Conservation (phyloP, 202 grass and related monocot species). For the Digitaria exilis region DNA sequence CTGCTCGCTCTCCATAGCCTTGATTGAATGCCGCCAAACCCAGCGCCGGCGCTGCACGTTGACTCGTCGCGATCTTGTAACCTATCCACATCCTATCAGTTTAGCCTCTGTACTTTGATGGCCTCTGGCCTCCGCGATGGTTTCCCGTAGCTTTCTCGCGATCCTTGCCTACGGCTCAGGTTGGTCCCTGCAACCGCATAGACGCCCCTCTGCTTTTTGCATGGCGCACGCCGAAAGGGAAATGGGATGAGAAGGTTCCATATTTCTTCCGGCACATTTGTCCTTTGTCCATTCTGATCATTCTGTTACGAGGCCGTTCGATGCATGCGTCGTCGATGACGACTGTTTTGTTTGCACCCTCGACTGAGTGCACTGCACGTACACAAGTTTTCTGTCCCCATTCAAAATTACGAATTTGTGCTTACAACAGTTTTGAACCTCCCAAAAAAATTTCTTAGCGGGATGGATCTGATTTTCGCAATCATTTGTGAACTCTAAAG, state of each 20-base stretch:
- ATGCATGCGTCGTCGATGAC: conserved; percentile 6
- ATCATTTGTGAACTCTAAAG: not conserved
- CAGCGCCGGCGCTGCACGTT: not conserved
- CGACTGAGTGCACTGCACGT: not conserved
- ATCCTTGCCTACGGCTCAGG: not conserved
- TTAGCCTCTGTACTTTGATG: no score
- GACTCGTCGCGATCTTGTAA: not conserved
- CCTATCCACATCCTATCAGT: not conserved
- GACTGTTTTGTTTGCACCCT: conserved; percentile 4
- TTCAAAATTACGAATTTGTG: no score
- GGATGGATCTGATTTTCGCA: not conserved
- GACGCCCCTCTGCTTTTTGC: not conserved
- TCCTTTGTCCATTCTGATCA: not conserved
- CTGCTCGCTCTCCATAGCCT: not conserved
- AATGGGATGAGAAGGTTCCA: not conserved
- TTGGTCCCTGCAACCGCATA: not conserved
- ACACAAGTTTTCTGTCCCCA: not conserved
- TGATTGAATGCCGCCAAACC: not conserved
- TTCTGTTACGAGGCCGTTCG: not conserved
- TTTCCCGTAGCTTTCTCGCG: conserved; percentile 20
- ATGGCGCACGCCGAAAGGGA: conserved; percentile 17
- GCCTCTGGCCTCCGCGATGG: not conserved
- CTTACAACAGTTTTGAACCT: no score
- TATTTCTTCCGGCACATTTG: not conserved
- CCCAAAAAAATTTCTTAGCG: not conserved